Percentiles rank a stretch among this genome's conserved stretches.
Conservation (phyloP, 169 alveolate species). For the Eimeria necatrix region DNA sequence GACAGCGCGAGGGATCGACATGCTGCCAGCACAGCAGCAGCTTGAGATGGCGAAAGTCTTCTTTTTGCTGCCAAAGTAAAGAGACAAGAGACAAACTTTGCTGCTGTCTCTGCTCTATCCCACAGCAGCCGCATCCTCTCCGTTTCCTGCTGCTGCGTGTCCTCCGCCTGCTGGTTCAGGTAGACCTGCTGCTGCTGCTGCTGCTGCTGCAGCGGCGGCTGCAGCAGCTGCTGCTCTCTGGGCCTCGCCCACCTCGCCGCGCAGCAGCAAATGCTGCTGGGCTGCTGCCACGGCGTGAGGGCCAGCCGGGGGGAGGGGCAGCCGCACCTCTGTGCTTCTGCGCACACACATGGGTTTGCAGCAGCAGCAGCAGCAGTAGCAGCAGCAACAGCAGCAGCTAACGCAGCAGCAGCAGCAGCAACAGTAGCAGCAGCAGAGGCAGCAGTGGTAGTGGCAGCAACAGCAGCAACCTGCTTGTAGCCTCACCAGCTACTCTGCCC, state of each 20-base stretch:
- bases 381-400: not conserved
- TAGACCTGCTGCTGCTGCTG: conserved; percentile 42
- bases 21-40: conserved; percentile 23
- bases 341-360: not conserved
- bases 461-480: not conserved
- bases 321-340: conserved; percentile 40
- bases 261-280: conserved; percentile 51
- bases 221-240: not conserved
- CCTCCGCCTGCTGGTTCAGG: not conserved
- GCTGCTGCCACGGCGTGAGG: conserved; percentile 49
- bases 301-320: conserved; percentile 18
- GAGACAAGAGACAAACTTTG: conserved; percentile 1
- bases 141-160: not conserved
- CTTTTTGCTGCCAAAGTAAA: not conserved
- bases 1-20: conserved; percentile 39
- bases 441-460: not conserved
- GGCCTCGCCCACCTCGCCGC: not conserved
- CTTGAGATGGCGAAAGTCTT: conserved; percentile 37
- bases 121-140: conserved; percentile 14
- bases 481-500: conserved; percentile 36
- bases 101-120: conserved; percentile 23
- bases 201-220: not conserved
- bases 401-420: conserved; percentile 39
- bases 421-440: not conserved
- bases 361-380: conserved; percentile 43